phyloP scores from a whole-genome alignment of 2,329 filamentous ascomycete species.

The Cryphonectria carpinicola region DNA sequence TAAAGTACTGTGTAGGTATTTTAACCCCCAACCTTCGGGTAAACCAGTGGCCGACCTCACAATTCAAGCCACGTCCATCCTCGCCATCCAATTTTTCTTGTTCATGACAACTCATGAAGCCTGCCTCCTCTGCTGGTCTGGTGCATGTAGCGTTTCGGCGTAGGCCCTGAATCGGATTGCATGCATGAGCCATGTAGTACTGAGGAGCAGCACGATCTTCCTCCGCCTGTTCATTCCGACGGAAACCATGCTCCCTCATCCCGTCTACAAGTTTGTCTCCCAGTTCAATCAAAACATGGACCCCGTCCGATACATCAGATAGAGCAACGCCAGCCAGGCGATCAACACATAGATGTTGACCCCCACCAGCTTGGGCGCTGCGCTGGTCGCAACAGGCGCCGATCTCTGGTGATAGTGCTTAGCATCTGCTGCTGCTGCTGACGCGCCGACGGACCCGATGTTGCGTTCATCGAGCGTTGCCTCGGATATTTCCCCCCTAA shows the following conservation, averaged over 20 bases:
- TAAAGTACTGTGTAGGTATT: not conserved
- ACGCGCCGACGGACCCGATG: not conserved
- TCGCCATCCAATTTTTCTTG: not conserved
- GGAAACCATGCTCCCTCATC: not conserved
- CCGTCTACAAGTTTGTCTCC: not conserved
- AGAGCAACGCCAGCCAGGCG: constrained; percentile 20
- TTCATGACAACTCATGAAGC: not conserved
- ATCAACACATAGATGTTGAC: constrained; percentile 22
- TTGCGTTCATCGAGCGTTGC: not conserved
- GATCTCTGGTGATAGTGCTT: not conserved
- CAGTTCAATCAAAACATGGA: constrained; percentile 14
- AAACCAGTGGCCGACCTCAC: not conserved
- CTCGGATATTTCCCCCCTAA: not conserved
- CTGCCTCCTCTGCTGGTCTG: not conserved
- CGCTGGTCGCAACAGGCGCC: constrained; percentile 4
- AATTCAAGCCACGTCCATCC: not conserved
- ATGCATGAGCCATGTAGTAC: not conserved
- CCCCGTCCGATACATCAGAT: constrained; percentile 24
- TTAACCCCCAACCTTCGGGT: not conserved
- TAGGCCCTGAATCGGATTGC: not conserved
- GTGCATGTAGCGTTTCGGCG: not conserved
- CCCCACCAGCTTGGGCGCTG: constrained; percentile 17
- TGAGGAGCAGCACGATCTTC: not conserved
- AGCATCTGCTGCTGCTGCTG: not conserved
- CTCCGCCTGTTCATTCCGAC: not conserved